phyloP scores from a whole-genome alignment of 306 rosid species.

The Trifolium subterraneum region DNA sequence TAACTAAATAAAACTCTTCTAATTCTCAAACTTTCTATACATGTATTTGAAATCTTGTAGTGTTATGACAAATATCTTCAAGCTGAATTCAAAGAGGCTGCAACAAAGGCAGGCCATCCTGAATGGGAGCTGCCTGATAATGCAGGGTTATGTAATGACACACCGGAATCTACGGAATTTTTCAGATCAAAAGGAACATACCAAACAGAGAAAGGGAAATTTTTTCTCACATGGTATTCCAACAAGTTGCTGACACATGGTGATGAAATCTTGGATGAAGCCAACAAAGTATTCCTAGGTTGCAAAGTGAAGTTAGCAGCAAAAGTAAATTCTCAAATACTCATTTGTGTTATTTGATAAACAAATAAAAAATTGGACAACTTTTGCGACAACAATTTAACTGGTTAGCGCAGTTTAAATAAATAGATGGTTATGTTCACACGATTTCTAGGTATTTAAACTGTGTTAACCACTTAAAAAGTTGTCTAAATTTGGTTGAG shows the following conservation, averaged over 20 bases:
- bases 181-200: constrained; percentile 76
- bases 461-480: no score
- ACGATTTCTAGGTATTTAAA: not conserved
- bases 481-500: no score
- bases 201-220: constrained; percentile 67
- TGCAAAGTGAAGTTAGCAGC: constrained; percentile 85
- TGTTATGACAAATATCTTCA: constrained; percentile 85
- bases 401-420: not conserved
- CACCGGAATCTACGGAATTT: constrained; percentile 73
- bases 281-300: constrained; percentile 73
- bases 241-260: constrained; percentile 77
- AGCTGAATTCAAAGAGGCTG: constrained; percentile 75
- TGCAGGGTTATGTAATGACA: constrained; percentile 75
- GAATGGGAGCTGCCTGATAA: constrained; percentile 85
- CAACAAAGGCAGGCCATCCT: constrained; percentile 66
- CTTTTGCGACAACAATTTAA: not conserved
- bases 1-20: not conserved
- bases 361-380: not conserved
- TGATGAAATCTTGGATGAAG: constrained; percentile 83
- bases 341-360: not conserved
- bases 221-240: constrained; percentile 92
- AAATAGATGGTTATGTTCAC: not conserved
- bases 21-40: not conserved
- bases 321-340: constrained; percentile 57
- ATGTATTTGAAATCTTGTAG: constrained; percentile 50